Evolutionary conservation across 495 filamentous ascomycete species (phyloP).

Genomic region (Lasiosphaeriaceae sp.): DNA sequence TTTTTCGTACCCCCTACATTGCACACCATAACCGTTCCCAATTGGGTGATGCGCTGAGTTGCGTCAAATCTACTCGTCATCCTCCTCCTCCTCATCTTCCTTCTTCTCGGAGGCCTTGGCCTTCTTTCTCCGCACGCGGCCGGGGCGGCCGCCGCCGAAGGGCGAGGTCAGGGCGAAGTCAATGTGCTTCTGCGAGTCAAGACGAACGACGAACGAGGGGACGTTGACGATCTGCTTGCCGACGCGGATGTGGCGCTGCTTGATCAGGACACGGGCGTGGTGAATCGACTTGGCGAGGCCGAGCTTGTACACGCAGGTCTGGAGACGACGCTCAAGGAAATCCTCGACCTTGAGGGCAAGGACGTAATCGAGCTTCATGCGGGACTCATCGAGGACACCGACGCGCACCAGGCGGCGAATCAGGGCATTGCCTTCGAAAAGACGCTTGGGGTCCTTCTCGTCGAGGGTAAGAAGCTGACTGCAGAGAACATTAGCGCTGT

Average conservation of each 20-base stretch:
- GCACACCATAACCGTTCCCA: constrained; percentile 25
- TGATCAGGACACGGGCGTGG: constrained; percentile 98
- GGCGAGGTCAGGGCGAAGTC: constrained; percentile 97
- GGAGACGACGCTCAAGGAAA: constrained; percentile 98
- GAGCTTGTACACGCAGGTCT: constrained; percentile 99
- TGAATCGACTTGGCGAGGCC: constrained; percentile 99
- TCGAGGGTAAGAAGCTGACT: constrained; percentile 99
- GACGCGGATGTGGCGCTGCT: constrained; percentile 98
- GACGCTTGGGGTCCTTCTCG: constrained; percentile 99
- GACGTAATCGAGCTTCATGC: constrained; percentile 99
- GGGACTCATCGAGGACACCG: constrained; percentile 98
- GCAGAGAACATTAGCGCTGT: constrained; percentile 12
- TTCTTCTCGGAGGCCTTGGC: constrained; percentile 88
- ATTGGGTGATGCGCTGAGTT: constrained; percentile 12
- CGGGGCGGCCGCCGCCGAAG: constrained; percentile 94
- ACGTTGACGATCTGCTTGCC: constrained; percentile 99
- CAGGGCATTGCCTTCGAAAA: constrained; percentile 99
- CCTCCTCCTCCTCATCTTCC: constrained; percentile 80
- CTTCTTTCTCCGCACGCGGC: constrained; percentile 99
- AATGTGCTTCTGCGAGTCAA: constrained; percentile 99
- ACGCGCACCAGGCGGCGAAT: constrained; percentile 99
- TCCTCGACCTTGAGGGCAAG: constrained; percentile 96
- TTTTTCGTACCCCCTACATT: constrained; percentile 39
- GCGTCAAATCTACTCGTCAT: constrained; percentile 67
- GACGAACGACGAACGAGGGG: constrained; percentile 96